phyloP scores from a whole-genome alignment of 768 basidiomycete genomes.

The Pilatotrama ljubarskyi region DNA sequence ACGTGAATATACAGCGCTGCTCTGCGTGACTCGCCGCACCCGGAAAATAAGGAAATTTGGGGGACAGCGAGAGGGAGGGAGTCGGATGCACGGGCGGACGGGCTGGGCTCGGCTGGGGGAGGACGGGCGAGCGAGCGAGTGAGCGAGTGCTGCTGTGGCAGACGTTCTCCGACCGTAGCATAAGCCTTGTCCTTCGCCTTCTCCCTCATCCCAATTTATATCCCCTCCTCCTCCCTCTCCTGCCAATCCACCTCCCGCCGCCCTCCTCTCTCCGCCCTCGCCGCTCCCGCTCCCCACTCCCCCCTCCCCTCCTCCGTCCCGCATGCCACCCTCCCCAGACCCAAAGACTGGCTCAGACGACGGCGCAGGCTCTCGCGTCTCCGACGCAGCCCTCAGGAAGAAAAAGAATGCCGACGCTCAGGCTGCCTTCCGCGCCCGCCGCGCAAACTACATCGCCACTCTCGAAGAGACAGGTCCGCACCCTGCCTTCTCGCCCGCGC shows the following conservation, averaged over 20 bases:
- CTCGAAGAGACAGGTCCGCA: constrained; percentile 74
- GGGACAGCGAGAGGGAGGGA: background rate
- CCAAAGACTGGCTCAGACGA: constrained; percentile 40
- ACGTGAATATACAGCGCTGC: background rate
- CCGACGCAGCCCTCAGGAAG: constrained; percentile 74
- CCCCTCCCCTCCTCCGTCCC: constrained; percentile 16
- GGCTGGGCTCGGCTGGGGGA: constrained; percentile 22
- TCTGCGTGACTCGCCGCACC: constrained; percentile 7
- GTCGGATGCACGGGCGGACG: background rate
- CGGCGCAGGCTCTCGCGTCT: constrained; percentile 45
- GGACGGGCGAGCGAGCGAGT: no score
- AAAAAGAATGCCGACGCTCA: constrained; percentile 92
- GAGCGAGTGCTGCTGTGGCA: constrained; percentile 1
- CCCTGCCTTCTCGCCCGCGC: constrained; percentile 9
- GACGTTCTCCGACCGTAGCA: constrained; percentile 31
- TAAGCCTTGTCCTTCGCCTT: constrained; percentile 6
- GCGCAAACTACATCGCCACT: constrained; percentile 85
- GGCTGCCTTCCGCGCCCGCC: constrained; percentile 77
- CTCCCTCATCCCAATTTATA: constrained; percentile 16
- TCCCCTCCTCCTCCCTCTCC: constrained; percentile 16
- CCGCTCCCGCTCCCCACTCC: constrained; percentile 8
- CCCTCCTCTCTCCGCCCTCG: background rate
- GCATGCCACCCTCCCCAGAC: constrained; percentile 33
- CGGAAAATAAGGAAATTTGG: constrained; percentile 5
- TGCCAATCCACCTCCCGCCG: constrained; percentile 23